These are phyloP conservation scores for Coemansia sp. DNA, from an alignment of 192 early-diverging fungal species.

Conservation along the genomic window DNA sequence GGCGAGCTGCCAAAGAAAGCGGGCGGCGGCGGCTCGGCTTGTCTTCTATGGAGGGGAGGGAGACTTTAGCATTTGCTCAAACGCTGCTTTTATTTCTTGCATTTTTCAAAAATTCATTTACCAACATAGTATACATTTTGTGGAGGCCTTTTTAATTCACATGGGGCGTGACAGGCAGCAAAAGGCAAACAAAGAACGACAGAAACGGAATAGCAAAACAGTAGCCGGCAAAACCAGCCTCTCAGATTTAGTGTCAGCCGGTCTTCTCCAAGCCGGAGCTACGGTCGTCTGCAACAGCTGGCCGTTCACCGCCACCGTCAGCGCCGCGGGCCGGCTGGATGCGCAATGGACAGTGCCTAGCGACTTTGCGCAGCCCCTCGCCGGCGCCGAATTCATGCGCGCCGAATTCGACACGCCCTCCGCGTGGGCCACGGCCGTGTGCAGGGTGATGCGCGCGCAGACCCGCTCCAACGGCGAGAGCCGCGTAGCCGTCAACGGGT, in stretches of 20 bases:
- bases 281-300: conserved; percentile 46
- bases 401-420: conserved; percentile 60
- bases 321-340: conserved; percentile 22
- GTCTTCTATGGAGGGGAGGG: no score
- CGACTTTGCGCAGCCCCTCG: conserved; percentile 13
- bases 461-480: conserved; percentile 20
- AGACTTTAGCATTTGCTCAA: no score
- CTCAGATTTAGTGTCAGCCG: conserved; percentile 29
- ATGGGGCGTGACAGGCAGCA: conserved; percentile 3
- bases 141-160: not conserved
- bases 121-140: no score
- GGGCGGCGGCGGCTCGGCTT: no score
- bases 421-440: conserved; percentile 65
- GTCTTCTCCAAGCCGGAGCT: conserved; percentile 28
- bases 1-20: no score
- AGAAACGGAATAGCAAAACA: not conserved
- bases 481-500: conserved; percentile 65
- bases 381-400: conserved; percentile 44
- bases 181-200: conserved; percentile 14
- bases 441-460: conserved; percentile 53
- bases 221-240: conserved; percentile 1
- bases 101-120: not conserved
- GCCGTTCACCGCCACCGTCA: conserved; percentile 48
- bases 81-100: not conserved
- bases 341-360: conserved; percentile 32